These are phyloP conservation scores for Cyberlindnera mississippiensis DNA, from an alignment of 805 yeast genomes.

Conservation along the genomic window DNA sequence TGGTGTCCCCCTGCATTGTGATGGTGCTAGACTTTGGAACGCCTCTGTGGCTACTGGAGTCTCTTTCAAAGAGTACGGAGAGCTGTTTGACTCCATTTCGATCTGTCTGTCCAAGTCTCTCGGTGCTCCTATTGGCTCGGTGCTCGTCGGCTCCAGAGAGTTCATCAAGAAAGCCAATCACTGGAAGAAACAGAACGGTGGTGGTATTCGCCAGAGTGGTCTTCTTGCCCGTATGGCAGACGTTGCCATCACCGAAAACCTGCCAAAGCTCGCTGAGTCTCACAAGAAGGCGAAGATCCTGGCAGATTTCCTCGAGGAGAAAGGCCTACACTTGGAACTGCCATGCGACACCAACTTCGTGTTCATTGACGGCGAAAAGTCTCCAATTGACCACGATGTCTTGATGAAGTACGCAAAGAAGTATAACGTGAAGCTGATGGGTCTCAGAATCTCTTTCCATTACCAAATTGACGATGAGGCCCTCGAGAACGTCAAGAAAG, in stretches of 20 bases:
- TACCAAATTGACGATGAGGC: constrained; percentile 23
- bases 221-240: constrained; percentile 74
- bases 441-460: constrained; percentile 68
- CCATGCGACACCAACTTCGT: constrained; percentile 87
- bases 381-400: constrained; percentile 51
- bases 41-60: constrained; percentile 61
- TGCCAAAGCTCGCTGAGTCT: constrained; percentile 42
- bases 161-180: constrained; percentile 72
- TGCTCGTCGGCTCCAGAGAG: constrained; percentile 62
- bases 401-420: constrained; percentile 51
- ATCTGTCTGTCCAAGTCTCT: constrained; percentile 84
- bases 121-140: constrained; percentile 93
- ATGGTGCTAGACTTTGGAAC: constrained; percentile 95
- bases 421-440: constrained; percentile 53
- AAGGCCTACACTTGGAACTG: constrained; percentile 54
- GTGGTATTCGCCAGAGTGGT: constrained; percentile 90
- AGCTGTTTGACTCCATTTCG: constrained; percentile 79
- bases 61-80: constrained; percentile 65
- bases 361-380: constrained; percentile 51
- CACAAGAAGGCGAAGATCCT: constrained; percentile 50
- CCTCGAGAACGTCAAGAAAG: constrained; percentile 24
- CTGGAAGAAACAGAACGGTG: constrained; percentile 89
- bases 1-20: constrained; percentile 68
- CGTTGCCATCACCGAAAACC: constrained; percentile 67
- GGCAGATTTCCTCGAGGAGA: constrained; percentile 45